These are phyloP conservation scores for Chlamydomonas incerta DNA, from an alignment of 139 green algal genomes.

Conservation along the genomic window DNA sequence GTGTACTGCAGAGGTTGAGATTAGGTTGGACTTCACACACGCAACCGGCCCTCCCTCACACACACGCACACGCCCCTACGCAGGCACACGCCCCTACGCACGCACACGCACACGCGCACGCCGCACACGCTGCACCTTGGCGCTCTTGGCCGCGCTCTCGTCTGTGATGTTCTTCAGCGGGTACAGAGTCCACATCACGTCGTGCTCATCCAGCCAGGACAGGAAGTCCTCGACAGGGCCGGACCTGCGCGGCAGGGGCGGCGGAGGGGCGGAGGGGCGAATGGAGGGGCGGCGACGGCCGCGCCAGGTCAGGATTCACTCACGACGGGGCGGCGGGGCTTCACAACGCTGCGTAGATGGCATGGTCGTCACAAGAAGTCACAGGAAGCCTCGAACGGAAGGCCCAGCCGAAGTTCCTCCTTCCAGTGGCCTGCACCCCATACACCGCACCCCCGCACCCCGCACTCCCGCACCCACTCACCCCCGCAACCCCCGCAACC, in stretches of 20 bases:
- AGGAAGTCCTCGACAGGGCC: background rate
- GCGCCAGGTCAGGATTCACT: background rate
- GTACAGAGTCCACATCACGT: conserved; percentile 10
- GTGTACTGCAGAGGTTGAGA: too few relatives aligned
- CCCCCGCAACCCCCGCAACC: background rate
- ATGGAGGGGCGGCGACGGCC: background rate
- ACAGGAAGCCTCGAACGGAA: too few relatives aligned
- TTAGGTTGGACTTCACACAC: too few relatives aligned
- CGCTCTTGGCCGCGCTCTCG: background rate
- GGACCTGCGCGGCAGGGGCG: background rate
- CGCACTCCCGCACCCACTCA: background rate
- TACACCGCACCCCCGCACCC: too few relatives aligned
- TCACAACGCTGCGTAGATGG: background rate
- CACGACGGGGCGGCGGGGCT: background rate
- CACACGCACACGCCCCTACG: too few relatives aligned
- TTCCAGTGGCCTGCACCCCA: too few relatives aligned
- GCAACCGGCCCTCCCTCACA: too few relatives aligned
- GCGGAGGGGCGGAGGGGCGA: too few relatives aligned
- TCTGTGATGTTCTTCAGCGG: background rate
- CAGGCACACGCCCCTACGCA: too few relatives aligned
- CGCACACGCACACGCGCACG: too few relatives aligned
- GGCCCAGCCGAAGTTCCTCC: too few relatives aligned
- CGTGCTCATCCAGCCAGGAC: conserved; percentile 14
- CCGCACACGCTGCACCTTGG: too few relatives aligned
- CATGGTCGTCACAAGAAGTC: background rate